Evolutionary conservation across 441 rosid genomes (phyloP).

Genomic region (Populus hybrid): DNA sequence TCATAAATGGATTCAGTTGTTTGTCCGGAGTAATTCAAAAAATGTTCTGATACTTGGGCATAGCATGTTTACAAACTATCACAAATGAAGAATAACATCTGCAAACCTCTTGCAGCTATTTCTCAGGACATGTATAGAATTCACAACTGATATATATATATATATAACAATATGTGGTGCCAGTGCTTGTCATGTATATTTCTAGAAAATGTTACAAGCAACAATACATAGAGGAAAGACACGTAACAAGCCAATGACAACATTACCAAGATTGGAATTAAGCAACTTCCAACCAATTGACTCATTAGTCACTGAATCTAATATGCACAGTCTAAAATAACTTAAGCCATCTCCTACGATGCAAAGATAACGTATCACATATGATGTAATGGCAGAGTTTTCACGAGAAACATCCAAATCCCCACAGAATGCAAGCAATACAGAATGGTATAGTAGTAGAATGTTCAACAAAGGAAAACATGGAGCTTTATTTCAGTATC

Average conservation of each 20-base stretch:
- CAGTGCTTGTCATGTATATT: neutral
- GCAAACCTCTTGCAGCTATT: neutral
- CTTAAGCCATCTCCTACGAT: neutral
- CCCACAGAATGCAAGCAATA: neutral
- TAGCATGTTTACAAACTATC: neutral
- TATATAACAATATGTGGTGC: neutral
- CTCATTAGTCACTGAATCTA: neutral
- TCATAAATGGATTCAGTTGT: neutral
- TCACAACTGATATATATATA: neutral
- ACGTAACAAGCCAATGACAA: neutral
- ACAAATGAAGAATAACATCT: neutral
- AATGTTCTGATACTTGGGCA: neutral
- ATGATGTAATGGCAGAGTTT: neutral
- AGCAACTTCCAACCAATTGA: neutral
- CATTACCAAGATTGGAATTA: neutral
- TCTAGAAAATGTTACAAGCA: neutral
- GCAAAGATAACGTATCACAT: neutral
- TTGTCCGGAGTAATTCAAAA: neutral
- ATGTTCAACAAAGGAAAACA: neutral
- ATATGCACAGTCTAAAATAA: neutral
- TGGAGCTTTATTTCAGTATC: too few relatives aligned
- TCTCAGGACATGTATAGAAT: neutral
- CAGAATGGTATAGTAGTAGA: neutral
- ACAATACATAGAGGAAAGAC: neutral
- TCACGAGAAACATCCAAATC: neutral